Evolutionary conservation across 306 rosid genomes (phyloP), one percentile per base, ranked within the genome.

Genomic region (Pueraria montana): DNA sequence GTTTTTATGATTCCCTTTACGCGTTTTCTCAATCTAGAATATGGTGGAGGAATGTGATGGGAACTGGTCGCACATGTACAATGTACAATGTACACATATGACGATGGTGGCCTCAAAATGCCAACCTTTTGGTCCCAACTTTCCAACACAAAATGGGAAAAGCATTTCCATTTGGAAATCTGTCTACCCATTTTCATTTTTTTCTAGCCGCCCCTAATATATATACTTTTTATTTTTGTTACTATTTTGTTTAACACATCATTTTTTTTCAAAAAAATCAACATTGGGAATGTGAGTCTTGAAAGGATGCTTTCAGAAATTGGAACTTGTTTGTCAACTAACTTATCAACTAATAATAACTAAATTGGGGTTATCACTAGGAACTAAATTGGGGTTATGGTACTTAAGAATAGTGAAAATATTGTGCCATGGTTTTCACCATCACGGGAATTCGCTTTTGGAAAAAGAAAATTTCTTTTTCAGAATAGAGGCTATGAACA

Each of bases 181-280:
- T 66, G 12, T 77, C 42, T 3, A 4, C 24, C 38, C 71, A 81
- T 18, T 30, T 24, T 30, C 71, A 7, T 18, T 67, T 42, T 43
- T 80, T 36, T 38, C 12, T 65, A 79, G 85, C 87, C 83, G 83
- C 90, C 88, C 88, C 55, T 18, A 13, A 38, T 12, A 14, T 12
- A 6, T 58, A 11, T 18, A 58, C 11, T 38, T 21, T 24, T 38
- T 10, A 1, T 5, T 26, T 17, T 6, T 42, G 8, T 16, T 8
- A n/a, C n/a, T n/a, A 36, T 0, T 72, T 30, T 66, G 40, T 34
- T 27, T 49, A 45, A 40, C 83, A 46, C 6, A 55, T 18, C 42
- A 20, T 32, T 70, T 38, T 38, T 38, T 8, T 38, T 38, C 1
- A 1, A 11, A 66, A 46, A 18, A 73, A 40, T 43, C 49, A 10